Conservation (phyloP, 768 basidiomycete genomes). For the Lanmaoa pseudosensibilis region DNA sequence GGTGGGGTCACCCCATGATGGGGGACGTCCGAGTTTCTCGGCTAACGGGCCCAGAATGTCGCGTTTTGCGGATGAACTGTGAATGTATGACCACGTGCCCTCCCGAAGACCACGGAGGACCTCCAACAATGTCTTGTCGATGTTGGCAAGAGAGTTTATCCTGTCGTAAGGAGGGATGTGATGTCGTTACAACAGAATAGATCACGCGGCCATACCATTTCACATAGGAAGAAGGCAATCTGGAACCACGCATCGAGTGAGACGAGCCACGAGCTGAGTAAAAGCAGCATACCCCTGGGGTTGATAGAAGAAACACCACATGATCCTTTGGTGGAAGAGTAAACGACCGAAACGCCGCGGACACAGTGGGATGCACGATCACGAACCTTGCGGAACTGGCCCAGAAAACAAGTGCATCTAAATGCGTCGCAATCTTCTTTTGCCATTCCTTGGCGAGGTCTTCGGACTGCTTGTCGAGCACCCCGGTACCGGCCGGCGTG, state of each 20-base stretch:
- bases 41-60: slow-evolving; percentile 49
- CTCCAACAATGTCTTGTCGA: slow-evolving; percentile 59
- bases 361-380: neutral
- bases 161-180: slow-evolving; percentile 23
- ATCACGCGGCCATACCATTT: slow-evolving; percentile 48
- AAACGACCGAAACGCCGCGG: neutral
- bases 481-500: neutral
- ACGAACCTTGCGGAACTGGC: slow-evolving; percentile 70
- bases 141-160: slow-evolving; percentile 68
- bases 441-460: slow-evolving; percentile 31
- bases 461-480: slow-evolving; percentile 17
- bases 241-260: slow-evolving; percentile 18
- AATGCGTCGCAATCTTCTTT: slow-evolving; percentile 40
- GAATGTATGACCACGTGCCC: slow-evolving; percentile 60
- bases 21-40: slow-evolving; percentile 55
- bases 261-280: neutral
- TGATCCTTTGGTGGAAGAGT: slow-evolving; percentile 52
- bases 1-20: slow-evolving; percentile 62
- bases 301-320: slow-evolving; percentile 88
- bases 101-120: slow-evolving; percentile 53
- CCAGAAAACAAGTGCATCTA: slow-evolving; percentile 78
- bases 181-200: neutral
- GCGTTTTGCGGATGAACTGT: slow-evolving; percentile 39
- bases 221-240: slow-evolving; percentile 48
- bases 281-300: slow-evolving; percentile 54